phyloP scores from a whole-genome alignment of 306 rosid genomes.

The Trifolium subterraneum region DNA sequence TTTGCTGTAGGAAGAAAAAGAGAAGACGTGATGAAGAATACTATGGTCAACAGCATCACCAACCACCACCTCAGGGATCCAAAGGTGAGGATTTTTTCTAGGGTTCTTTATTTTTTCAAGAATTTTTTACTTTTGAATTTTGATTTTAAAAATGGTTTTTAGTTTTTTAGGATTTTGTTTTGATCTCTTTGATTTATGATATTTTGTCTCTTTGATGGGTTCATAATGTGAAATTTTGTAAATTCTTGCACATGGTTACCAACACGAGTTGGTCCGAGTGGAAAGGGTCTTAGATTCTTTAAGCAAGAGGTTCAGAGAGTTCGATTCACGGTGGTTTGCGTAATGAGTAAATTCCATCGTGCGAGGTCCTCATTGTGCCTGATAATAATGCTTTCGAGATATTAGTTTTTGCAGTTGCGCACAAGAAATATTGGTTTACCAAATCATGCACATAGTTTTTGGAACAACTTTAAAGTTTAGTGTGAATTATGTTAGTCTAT shows the following conservation, averaged over 20 bases:
- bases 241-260: background rate
- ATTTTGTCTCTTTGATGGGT: background rate
- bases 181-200: background rate
- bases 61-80: slow-evolving; percentile 51
- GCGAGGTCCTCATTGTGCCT: background rate
- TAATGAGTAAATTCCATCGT: background rate
- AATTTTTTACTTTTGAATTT: background rate
- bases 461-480: background rate
- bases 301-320: background rate
- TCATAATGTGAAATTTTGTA: background rate
- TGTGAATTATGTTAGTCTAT: background rate
- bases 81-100: slow-evolving; percentile 62
- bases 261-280: background rate
- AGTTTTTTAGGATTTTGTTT: background rate
- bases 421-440: background rate
- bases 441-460: background rate
- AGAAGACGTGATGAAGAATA: slow-evolving; percentile 69
- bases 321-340: background rate
- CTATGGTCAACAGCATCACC: slow-evolving; percentile 62
- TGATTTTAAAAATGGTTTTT: slow-evolving; percentile 16
- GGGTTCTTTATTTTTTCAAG: background rate
- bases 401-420: background rate
- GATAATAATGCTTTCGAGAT: background rate
- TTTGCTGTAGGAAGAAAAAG: slow-evolving; percentile 74
- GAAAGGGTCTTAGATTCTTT: background rate